Evolutionary conservation across 345 rosid genomes (phyloP).

Genomic region (Corchorus capsularis): DNA sequence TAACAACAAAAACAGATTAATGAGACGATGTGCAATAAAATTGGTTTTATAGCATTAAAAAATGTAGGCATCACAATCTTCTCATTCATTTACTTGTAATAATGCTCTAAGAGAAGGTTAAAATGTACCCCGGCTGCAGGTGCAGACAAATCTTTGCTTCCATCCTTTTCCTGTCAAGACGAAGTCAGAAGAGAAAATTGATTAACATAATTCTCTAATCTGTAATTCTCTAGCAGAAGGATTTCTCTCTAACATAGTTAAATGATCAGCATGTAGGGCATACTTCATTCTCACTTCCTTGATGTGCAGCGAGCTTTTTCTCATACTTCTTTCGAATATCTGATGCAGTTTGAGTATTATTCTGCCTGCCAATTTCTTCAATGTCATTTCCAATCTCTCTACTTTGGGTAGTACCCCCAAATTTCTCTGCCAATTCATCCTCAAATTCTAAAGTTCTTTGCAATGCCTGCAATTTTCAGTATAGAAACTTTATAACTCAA

Average conservation of each 20-base stretch:
- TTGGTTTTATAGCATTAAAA: neutral
- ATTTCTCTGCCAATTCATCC: conserved; percentile 90
- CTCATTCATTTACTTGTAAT: conserved; percentile 12
- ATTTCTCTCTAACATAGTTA: conserved; percentile 10
- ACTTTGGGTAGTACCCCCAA: conserved; percentile 77
- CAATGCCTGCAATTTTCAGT: conserved; percentile 58
- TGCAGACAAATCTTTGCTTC: conserved; percentile 73
- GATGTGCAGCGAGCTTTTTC: conserved; percentile 80
- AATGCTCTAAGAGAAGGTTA: conserved; percentile 22
- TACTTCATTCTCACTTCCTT: conserved; percentile 64
- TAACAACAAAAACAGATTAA: neutral
- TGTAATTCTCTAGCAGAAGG: conserved; percentile 12
- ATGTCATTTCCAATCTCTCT: conserved; percentile 69
- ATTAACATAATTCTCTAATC: conserved; percentile 5
- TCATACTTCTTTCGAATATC: conserved; percentile 96
- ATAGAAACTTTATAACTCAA: conserved; percentile 11
- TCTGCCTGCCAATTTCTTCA: conserved; percentile 82
- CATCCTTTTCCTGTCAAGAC: conserved; percentile 67
- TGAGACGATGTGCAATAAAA: neutral
- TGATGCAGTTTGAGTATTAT: conserved; percentile 62
- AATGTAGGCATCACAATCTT: conserved; percentile 8
- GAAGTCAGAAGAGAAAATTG: conserved; percentile 23
- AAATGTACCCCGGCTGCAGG: conserved; percentile 92
- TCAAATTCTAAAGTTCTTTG: conserved; percentile 97
- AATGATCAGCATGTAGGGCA: conserved; percentile 24